These are phyloP conservation scores for Durio zibethinus DNA, from an alignment of 345 rosid genomes.

Conservation along the genomic window DNA sequence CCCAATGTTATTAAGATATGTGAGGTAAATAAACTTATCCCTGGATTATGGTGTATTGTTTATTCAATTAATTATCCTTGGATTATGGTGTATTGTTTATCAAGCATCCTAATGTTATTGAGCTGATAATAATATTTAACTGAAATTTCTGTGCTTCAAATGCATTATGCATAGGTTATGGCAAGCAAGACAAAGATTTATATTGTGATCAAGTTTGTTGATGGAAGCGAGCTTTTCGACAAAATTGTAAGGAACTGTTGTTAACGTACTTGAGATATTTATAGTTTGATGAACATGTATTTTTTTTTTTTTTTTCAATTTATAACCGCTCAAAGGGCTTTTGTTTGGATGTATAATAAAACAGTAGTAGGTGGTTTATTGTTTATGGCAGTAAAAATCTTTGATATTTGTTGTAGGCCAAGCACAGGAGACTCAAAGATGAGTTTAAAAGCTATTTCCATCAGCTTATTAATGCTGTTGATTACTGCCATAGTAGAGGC, in stretches of 20 bases:
- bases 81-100: no score
- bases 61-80: no score
- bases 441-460: constrained; percentile 62
- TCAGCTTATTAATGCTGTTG: constrained; percentile 69
- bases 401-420: no score
- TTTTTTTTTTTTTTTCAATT: no score
- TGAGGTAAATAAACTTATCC: constrained; percentile 46
- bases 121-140: background rate
- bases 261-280: background rate
- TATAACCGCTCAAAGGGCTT: background rate
- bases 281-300: background rate
- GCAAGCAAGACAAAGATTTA: constrained; percentile 86
- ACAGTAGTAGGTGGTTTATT: background rate
- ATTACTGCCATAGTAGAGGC: constrained; percentile 75
- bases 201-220: constrained; percentile 78
- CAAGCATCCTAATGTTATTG: no score
- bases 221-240: constrained; percentile 92
- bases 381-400: background rate
- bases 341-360: background rate
- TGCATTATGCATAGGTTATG: constrained; percentile 81
- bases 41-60: background rate
- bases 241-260: constrained; percentile 57
- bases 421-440: constrained; percentile 49
- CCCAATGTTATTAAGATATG: constrained; percentile 79
- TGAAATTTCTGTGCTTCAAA: background rate